These are phyloP conservation scores for Furculomyces boomerangus DNA, from an alignment of 371 early-diverging fungal genomes.

Conservation along the genomic window DNA sequence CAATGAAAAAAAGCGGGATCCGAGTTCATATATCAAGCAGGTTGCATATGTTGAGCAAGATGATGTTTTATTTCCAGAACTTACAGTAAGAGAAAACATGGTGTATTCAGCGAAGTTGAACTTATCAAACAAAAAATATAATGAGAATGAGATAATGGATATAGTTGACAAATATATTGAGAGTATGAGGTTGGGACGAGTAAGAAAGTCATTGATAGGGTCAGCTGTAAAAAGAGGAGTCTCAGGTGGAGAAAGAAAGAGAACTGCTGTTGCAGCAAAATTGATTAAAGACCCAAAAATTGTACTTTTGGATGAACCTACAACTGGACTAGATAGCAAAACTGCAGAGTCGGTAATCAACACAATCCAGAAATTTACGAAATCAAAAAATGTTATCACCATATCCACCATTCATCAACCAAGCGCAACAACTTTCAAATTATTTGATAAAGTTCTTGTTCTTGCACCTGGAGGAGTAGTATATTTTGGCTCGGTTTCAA, in stretches of 20 bases:
- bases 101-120: conserved; percentile 46
- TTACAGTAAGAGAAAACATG: conserved; percentile 36
- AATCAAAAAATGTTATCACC: conserved; percentile 34
- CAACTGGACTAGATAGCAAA: conserved; percentile 63
- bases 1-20: conserved; percentile 36
- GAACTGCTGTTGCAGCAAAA: conserved; percentile 72
- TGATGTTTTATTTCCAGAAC: conserved; percentile 20
- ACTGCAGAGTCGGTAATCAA: conserved; percentile 45
- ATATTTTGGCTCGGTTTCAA: conserved; percentile 36
- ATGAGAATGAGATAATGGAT: conserved; percentile 23
- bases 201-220: background rate
- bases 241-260: conserved; percentile 74
- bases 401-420: conserved; percentile 63
- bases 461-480: conserved; percentile 31
- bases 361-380: conserved; percentile 32
- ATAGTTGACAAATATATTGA: background rate
- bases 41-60: conserved; percentile 32
- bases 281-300: conserved; percentile 41
- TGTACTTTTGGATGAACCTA: conserved; percentile 48
- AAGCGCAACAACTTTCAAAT: conserved; percentile 35
- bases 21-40: conserved; percentile 36
- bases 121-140: conserved; percentile 31
- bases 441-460: conserved; percentile 51
- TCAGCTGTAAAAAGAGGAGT: conserved; percentile 41
- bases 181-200: background rate